Conservation (phyloP, 352 stramenopile genomes). For the Globisporangium mamillatum region DNA sequence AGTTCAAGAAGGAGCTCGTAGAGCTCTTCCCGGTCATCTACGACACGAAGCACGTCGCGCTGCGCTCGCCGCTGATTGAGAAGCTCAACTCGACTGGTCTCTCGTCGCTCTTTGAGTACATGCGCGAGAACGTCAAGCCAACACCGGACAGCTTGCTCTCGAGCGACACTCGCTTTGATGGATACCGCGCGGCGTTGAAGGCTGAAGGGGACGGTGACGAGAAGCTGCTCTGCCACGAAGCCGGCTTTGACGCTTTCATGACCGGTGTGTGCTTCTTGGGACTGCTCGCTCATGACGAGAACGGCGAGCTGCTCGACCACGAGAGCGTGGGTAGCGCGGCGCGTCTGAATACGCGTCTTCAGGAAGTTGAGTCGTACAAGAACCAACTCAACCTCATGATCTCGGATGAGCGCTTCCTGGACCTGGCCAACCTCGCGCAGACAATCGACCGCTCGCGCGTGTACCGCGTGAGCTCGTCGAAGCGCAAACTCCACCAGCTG, state of each 20-base stretch:
- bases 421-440: slow-evolving; percentile 50
- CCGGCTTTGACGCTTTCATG: slow-evolving; percentile 87
- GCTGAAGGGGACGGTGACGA: slow-evolving; percentile 41
- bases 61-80: slow-evolving; percentile 47
- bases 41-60: slow-evolving; percentile 74
- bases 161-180: slow-evolving; percentile 51
- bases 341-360: slow-evolving; percentile 34
- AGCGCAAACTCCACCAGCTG: slow-evolving; percentile 60
- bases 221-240: slow-evolving; percentile 73
- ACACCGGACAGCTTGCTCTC: slow-evolving; percentile 53
- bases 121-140: slow-evolving; percentile 62
- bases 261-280: slow-evolving; percentile 76
- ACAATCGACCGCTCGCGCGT: slow-evolving; percentile 65
- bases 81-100: slow-evolving; percentile 65
- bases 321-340: slow-evolving; percentile 26
- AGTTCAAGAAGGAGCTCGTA: slow-evolving; percentile 70
- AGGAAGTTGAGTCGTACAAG: slow-evolving; percentile 51
- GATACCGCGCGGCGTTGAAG: slow-evolving; percentile 59
- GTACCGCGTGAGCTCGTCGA: slow-evolving; percentile 59
- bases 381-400: slow-evolving; percentile 84
- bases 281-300: slow-evolving; percentile 52
- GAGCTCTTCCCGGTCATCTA: slow-evolving; percentile 74
- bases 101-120: slow-evolving; percentile 72
- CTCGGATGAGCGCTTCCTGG: slow-evolving; percentile 60
- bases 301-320: slow-evolving; percentile 38